These are phyloP conservation scores for Fusarium sterilihyphosum DNA, from an alignment of 2,329 filamentous ascomycete genomes.

Conservation along the genomic window DNA sequence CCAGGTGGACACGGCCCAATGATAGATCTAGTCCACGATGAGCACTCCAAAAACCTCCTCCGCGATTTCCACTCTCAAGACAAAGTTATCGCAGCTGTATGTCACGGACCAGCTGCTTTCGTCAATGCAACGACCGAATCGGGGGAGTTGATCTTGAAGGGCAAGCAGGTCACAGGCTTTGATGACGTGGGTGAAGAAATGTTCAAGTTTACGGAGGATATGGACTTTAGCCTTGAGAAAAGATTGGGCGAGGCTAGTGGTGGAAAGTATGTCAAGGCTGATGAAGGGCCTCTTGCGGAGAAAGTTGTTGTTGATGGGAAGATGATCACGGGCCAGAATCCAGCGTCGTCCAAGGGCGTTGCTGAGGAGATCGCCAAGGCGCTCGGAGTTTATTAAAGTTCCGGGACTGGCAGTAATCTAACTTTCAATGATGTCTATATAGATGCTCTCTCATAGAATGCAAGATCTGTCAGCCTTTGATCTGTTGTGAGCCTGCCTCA, in stretches of 20 bases:
- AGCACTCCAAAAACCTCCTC: neutral
- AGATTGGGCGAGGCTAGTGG: neutral
- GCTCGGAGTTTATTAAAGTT: neutral
- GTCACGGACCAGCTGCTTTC: neutral
- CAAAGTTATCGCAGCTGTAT: neutral
- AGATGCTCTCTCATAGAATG: rapidly evolving
- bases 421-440: rapidly evolving
- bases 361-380: neutral
- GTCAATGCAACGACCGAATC: neutral
- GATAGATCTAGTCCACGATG: neutral
- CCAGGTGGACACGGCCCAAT: neutral
- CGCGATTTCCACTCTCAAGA: neutral
- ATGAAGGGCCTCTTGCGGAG: neutral
- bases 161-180: neutral
- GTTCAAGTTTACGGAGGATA: neutral
- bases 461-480: rapidly evolving
- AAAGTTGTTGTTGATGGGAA: constrained; percentile 5
- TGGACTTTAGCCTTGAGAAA: neutral
- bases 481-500: rapidly evolving
- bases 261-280: neutral
- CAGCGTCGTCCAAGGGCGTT: neutral
- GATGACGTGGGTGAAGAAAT: neutral
- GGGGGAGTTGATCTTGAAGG: neutral
- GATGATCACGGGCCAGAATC: neutral
- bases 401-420: rapidly evolving